Conservation (phyloP, 2,329 filamentous ascomycete species). For the Colletotrichum theobromicola region DNA sequence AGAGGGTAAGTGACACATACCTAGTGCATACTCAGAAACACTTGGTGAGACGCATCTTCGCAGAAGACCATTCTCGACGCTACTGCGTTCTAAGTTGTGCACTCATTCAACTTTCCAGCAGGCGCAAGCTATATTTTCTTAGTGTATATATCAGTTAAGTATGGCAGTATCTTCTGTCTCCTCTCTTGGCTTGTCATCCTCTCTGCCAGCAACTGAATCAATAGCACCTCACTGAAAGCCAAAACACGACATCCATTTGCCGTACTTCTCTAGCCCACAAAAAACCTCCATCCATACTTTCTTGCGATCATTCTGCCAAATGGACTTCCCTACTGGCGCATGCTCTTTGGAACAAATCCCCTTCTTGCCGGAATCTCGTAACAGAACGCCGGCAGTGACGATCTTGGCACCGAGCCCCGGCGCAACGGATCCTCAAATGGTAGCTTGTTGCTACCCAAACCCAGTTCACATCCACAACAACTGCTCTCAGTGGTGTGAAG, state of each 20-base stretch:
- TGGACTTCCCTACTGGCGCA: not conserved
- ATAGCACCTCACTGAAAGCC: not conserved
- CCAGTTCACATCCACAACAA: not conserved
- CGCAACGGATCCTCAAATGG: not conserved
- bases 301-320: not conserved
- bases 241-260: not conserved
- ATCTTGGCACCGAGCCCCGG: not conserved
- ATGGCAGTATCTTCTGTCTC: not conserved
- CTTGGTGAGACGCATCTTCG: not conserved
- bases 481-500: not conserved
- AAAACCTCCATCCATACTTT: not conserved
- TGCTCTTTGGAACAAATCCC: not conserved
- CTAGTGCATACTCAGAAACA: not conserved
- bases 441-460: not conserved
- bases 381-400: not conserved
- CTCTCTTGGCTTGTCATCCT: not conserved
- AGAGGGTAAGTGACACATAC: not conserved
- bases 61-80: not conserved
- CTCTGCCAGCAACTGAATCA: not conserved
- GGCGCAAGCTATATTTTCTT: not conserved
- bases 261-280: not conserved
- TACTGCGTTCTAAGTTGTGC: not conserved
- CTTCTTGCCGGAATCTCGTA: not conserved
- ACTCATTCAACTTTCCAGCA: not conserved
- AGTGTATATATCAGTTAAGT: not conserved